Conservation (phyloP, 2,329 filamentous ascomycete species). For the Metarhizium robertsii region DNA sequence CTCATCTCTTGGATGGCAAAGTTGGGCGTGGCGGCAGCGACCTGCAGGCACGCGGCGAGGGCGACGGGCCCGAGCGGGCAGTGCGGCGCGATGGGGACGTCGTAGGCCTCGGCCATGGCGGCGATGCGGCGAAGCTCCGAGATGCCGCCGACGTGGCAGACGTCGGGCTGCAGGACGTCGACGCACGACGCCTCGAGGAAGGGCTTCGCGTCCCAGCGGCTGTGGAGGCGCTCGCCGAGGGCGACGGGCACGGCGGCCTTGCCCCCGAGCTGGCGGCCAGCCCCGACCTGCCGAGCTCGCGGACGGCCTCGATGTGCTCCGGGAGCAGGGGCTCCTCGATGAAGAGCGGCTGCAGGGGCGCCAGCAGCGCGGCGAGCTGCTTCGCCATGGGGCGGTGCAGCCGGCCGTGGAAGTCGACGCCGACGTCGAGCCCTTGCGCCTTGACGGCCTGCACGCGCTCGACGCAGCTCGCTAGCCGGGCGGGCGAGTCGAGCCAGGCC, state of each 20-base stretch:
- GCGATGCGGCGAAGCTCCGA: slow-evolving; percentile 63
- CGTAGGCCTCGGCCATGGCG: slow-evolving; percentile 14
- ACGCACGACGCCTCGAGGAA: slow-evolving; percentile 61
- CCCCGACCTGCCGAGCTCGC: slow-evolving; percentile 2
- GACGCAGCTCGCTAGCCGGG: too few species aligned
- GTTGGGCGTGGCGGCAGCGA: too few species aligned
- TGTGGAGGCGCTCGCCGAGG: too few species aligned
- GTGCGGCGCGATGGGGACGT: slow-evolving; percentile 30
- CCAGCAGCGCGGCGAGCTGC: slow-evolving; percentile 38
- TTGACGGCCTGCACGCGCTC: too few species aligned
- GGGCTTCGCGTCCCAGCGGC: slow-evolving; percentile 19
- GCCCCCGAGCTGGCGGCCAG: background rate
- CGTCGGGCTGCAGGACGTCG: slow-evolving; percentile 66
- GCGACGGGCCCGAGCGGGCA: too few species aligned
- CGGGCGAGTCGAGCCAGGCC: too few species aligned
- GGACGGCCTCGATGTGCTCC: slow-evolving; percentile 55
- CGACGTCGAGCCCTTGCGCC: too few species aligned
- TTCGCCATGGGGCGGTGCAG: too few species aligned
- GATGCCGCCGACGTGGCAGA: slow-evolving; percentile 63
- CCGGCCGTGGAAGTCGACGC: too few species aligned
- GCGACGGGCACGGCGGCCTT: too few species aligned
- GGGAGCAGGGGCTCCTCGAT: slow-evolving; percentile 48
- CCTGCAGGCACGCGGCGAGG: too few species aligned
- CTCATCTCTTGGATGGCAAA: too few species aligned
- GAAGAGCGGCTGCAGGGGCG: slow-evolving; percentile 62